phyloP scores from a whole-genome alignment of 2,329 filamentous ascomycete genomes.

The Daldinia eschscholtzii region DNA sequence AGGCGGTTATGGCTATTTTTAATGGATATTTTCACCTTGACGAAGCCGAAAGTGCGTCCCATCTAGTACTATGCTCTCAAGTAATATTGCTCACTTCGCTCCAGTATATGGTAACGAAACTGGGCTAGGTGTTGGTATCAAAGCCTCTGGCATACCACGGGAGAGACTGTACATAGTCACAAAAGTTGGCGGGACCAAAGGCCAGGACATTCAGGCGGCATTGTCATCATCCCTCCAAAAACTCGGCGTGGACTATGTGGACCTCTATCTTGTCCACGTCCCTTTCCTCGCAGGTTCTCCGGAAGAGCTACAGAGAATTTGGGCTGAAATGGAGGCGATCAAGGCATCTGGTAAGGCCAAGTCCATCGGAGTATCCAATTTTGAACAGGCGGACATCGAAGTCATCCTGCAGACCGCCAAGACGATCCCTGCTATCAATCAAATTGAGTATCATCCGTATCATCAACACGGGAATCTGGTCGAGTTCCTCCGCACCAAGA shows the following conservation, averaged over 20 bases:
- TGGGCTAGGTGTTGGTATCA: too few species aligned
- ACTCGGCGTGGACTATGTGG: conserved; percentile 67
- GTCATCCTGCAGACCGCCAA: conserved; percentile 69
- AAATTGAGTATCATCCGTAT: conserved; percentile 85
- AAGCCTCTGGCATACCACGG: too few species aligned
- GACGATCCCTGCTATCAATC: conserved; percentile 76
- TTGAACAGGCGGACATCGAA: conserved; percentile 68
- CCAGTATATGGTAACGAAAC: too few species aligned
- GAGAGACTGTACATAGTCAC: too few species aligned
- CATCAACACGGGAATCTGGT: conserved; percentile 73
- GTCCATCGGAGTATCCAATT: conserved; percentile 84
- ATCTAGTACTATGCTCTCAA: too few species aligned
- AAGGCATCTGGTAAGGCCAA: conserved; percentile 73
- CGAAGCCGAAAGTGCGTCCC: too few species aligned
- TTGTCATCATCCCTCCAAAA: too few species aligned
- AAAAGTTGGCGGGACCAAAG: too few species aligned
- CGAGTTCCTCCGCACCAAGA: conserved; percentile 57
- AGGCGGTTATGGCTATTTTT: conserved; percentile 63
- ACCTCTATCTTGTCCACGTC: conserved; percentile 75
- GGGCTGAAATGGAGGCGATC: conserved; percentile 74
- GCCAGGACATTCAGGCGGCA: too few species aligned
- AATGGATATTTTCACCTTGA: too few species aligned
- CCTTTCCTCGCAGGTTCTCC: conserved; percentile 65
- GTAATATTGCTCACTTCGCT: too few species aligned
- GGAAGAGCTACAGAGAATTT: conserved; percentile 67